Conservation (phyloP, 257 asterid genomes). For the Leptodermis oblonga region DNA sequence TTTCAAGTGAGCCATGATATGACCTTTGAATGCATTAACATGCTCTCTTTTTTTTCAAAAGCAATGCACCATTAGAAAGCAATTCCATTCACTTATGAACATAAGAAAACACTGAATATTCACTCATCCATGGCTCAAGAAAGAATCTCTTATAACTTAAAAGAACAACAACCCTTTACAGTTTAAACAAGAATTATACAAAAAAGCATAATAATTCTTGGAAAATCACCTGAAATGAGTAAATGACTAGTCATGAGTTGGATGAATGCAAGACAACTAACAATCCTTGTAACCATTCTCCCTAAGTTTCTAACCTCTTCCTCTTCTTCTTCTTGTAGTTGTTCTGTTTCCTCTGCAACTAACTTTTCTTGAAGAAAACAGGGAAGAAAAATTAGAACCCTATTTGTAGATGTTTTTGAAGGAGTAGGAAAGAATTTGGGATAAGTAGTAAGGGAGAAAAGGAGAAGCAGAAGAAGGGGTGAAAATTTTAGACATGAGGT, state of each 20-base stretch:
- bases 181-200: background rate
- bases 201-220: background rate
- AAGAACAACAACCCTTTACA: slow-evolving; percentile 10
- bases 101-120: background rate
- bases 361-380: slow-evolving; percentile 6
- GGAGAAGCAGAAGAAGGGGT: slow-evolving; percentile 15
- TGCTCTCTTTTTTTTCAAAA: slow-evolving; percentile 8
- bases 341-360: background rate
- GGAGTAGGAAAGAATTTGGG: slow-evolving; percentile 13
- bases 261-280: slow-evolving; percentile 25
- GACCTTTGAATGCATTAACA: slow-evolving; percentile 10
- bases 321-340: too few species aligned
- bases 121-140: slow-evolving; percentile 16
- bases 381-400: background rate
- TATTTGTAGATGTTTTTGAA: slow-evolving; percentile 16
- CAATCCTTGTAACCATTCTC: slow-evolving; percentile 37
- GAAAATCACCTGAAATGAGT: slow-evolving; percentile 43
- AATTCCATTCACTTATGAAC: slow-evolving; percentile 12
- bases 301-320: slow-evolving; percentile 17
- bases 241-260: slow-evolving; percentile 40
- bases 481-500: slow-evolving; percentile 24
- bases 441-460: slow-evolving; percentile 20
- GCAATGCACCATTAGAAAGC: slow-evolving; percentile 14
- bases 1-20: slow-evolving; percentile 5
- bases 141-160: slow-evolving; percentile 14